phyloP scores from a whole-genome alignment of 2,329 filamentous ascomycete genomes.

The Endothia cerciana region DNA sequence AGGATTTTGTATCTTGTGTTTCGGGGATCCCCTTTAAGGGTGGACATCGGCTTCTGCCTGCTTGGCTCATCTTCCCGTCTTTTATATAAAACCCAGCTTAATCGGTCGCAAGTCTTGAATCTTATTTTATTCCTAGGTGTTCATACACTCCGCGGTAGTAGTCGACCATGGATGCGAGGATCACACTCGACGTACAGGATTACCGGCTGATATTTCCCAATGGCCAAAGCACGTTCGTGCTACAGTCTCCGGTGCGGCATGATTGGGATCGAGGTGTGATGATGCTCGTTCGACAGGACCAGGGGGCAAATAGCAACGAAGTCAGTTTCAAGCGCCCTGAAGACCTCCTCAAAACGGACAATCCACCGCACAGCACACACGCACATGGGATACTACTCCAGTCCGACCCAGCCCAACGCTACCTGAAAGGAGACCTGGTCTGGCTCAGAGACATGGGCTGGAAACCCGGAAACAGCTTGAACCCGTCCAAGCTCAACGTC shows the following conservation, averaged over 20 bases:
- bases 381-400: constrained; percentile 20
- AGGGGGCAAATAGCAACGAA: constrained; percentile 18
- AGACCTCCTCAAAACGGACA: neutral
- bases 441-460: constrained; percentile 19
- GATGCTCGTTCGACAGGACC: constrained; percentile 23
- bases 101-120: too few species aligned
- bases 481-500: constrained; percentile 2
- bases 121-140: neutral
- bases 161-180: constrained; percentile 13
- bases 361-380: constrained; percentile 3
- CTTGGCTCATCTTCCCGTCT: neutral
- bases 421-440: constrained; percentile 19
- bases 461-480: neutral
- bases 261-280: neutral
- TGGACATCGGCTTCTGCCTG: neutral
- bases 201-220: constrained; percentile 18
- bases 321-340: constrained; percentile 7
- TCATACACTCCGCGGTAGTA: neutral
- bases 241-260: constrained; percentile 21
- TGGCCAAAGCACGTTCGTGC: neutral
- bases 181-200: constrained; percentile 23
- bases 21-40: neutral
- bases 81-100: neutral
- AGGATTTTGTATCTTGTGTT: neutral
- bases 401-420: neutral